phyloP scores from a whole-genome alignment of 2,329 filamentous ascomycete species.

The Colletotrichum tropicicola region DNA sequence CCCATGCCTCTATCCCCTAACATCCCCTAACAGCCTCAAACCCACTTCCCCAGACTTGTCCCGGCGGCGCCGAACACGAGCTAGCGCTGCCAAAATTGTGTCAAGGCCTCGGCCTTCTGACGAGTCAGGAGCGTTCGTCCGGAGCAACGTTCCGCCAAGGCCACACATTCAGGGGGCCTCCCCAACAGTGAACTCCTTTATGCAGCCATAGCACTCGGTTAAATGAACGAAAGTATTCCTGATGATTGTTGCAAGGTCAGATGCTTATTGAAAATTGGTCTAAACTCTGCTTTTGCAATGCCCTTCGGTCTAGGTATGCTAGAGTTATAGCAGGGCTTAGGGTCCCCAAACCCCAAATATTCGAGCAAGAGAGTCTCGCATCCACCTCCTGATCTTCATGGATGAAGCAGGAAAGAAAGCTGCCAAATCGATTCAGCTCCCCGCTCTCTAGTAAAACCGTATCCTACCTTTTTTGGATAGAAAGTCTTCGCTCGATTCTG shows the following conservation, averaged over 20 bases:
- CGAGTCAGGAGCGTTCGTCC: constrained; percentile 1
- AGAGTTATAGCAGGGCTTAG: too few relatives aligned
- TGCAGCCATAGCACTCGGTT: not conserved
- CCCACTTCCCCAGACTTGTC: not conserved
- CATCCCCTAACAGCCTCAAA: not conserved
- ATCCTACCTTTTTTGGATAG: too few relatives aligned
- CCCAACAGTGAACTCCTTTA: not conserved
- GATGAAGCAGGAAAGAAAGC: too few relatives aligned
- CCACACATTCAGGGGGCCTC: not conserved
- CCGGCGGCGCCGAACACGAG: not conserved
- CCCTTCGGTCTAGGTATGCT: too few relatives aligned
- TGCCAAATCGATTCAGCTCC: too few relatives aligned
- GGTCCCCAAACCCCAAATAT: too few relatives aligned
- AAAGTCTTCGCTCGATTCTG: too few relatives aligned
- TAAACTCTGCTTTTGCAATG: too few relatives aligned
- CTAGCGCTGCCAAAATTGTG: not conserved
- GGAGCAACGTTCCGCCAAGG: not conserved
- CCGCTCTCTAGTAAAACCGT: too few relatives aligned
- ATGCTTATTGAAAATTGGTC: too few relatives aligned
- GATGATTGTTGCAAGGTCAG: not conserved
- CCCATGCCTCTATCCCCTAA: not conserved
- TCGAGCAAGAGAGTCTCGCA: too few relatives aligned
- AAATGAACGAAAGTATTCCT: not conserved
- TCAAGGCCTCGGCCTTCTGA: not conserved
- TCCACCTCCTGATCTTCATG: too few relatives aligned